These are phyloP conservation scores for Trichoderma aggressivum DNA, from an alignment of 2,329 filamentous ascomycete species.

Conservation along the genomic window DNA sequence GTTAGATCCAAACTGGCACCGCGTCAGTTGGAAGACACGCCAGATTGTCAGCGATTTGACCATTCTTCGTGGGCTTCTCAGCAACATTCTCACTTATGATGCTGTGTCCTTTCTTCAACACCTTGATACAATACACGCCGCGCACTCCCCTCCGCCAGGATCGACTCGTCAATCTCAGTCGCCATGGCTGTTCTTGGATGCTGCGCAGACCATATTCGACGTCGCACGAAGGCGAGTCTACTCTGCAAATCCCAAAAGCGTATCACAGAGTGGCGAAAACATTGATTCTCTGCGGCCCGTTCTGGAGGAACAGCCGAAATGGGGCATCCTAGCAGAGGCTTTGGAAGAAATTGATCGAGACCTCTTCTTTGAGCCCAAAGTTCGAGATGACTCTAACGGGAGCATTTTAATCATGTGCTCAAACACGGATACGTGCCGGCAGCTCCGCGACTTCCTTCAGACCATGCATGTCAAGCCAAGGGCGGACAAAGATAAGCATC, in stretches of 20 bases:
- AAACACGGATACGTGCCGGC: slow-evolving; percentile 78
- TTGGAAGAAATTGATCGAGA: slow-evolving; percentile 91
- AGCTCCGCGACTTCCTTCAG: slow-evolving; percentile 86
- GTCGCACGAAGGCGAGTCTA: slow-evolving; percentile 88
- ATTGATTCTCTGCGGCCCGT: slow-evolving; percentile 70
- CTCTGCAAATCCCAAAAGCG: slow-evolving; percentile 59
- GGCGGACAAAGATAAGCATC: slow-evolving; percentile 33
- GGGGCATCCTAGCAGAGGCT: slow-evolving; percentile 83
- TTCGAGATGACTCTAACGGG: slow-evolving; percentile 82
- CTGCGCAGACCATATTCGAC: slow-evolving; percentile 90
- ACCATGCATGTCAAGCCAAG: slow-evolving; percentile 75
- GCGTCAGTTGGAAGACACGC: slow-evolving; percentile 89
- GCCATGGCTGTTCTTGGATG: slow-evolving; percentile 94
- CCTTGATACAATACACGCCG: slow-evolving; percentile 88
- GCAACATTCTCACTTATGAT: slow-evolving; percentile 80
- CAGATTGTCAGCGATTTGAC: slow-evolving; percentile 90
- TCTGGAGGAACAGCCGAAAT: slow-evolving; percentile 93
- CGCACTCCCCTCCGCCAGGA: slow-evolving; percentile 82
- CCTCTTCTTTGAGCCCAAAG: slow-evolving; percentile 73
- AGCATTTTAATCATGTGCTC: slow-evolving; percentile 94
- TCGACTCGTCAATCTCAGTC: slow-evolving; percentile 86
- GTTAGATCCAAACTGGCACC: slow-evolving; percentile 94
- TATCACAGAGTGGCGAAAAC: slow-evolving; percentile 41
- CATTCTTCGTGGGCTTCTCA: slow-evolving; percentile 77
- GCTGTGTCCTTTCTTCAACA: slow-evolving; percentile 89